Evolutionary conservation across 2,329 filamentous ascomycete species (phyloP).

Genomic region (Botryotinia globosa): DNA sequence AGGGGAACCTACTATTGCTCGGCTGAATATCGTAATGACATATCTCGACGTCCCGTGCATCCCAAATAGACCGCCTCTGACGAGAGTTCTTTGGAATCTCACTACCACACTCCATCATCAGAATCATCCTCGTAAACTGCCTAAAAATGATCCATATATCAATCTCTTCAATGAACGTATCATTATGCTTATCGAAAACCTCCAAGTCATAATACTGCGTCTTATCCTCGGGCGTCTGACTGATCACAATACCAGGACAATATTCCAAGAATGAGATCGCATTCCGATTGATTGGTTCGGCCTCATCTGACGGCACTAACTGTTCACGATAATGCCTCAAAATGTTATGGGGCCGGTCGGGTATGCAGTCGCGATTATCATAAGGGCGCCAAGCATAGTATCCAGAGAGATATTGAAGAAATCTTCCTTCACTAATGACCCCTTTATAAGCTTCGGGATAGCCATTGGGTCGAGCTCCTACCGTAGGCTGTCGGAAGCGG

Average conservation of each 20-base stretch:
- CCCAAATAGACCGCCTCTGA: neutral
- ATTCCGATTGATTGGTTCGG: neutral
- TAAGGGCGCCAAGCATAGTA: neutral
- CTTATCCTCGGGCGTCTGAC: neutral
- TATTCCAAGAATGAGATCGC: neutral
- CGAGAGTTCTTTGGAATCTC: neutral
- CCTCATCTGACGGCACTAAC: neutral
- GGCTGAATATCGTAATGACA: conserved; percentile 15
- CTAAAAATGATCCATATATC: conserved; percentile 8
- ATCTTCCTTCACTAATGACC: neutral
- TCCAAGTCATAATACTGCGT: neutral
- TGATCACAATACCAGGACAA: neutral
- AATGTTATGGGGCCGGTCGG: neutral
- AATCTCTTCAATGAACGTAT: neutral
- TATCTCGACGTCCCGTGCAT: neutral
- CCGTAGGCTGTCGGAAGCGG: neutral
- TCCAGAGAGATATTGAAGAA: neutral
- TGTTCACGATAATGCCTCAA: neutral
- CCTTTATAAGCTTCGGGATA: neutral
- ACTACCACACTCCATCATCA: conserved; percentile 1
- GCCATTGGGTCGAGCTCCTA: neutral
- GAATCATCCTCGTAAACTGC: conserved; percentile 13
- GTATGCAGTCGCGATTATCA: too few species aligned
- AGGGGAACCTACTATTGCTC: conserved; percentile 2
- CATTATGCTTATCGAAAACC: neutral